A percentile compares a stretch with the other conserved stretches of the same genome.
Conservation (phyloP, 306 rosid species). For the Crotalaria pallida region DNA sequence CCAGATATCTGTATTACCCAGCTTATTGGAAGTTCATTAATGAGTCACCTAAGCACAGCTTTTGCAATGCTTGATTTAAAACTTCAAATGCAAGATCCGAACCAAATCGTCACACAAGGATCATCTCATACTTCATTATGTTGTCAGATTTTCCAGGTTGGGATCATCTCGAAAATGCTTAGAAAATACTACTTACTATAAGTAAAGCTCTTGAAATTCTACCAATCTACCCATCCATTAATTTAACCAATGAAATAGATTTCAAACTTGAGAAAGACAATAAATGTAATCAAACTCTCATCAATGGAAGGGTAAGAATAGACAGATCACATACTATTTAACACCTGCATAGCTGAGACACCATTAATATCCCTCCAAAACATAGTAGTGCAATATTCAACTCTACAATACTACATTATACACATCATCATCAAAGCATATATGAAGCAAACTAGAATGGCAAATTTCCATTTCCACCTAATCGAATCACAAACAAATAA, state of each 20-base stretch:
- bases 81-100: not conserved
- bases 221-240: not conserved
- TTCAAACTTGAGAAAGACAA: not conserved
- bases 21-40: not conserved
- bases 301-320: not conserved
- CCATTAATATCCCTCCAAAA: not conserved
- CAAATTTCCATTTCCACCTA: not conserved
- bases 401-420: not conserved
- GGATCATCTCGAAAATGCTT: too few relatives aligned
- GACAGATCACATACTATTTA: not conserved
- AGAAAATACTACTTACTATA: too few relatives aligned
- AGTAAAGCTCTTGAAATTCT: not conserved
- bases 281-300: not conserved
- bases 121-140: not conserved
- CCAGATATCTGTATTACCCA: not conserved
- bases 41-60: not conserved
- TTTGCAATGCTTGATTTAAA: not conserved
- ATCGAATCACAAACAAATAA: not conserved
- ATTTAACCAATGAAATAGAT: conserved; percentile 2
- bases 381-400: not conserved
- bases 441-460: not conserved
- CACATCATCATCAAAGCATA: not conserved
- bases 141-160: too few relatives aligned
- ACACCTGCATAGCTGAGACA: not conserved
- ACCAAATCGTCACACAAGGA: not conserved